phyloP scores from a whole-genome alignment of 306 rosid genomes.

The Phaseolus lunatus region DNA sequence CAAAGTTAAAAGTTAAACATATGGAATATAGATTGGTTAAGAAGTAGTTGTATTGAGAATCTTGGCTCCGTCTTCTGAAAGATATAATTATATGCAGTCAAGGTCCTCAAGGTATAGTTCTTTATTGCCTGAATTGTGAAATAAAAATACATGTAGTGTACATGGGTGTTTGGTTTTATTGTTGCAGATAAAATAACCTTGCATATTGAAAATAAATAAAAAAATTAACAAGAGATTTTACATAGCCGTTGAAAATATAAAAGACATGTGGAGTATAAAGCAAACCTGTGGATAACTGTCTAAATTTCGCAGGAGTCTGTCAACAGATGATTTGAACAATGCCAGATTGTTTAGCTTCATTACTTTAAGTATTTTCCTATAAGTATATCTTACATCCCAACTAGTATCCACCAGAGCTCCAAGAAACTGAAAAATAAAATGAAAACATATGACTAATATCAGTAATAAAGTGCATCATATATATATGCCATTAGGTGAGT shows the following conservation, averaged over 20 bases:
- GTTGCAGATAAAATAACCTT: background rate
- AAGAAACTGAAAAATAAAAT: constrained; percentile 73
- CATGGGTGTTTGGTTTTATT: background rate
- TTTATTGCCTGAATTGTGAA: constrained; percentile 21
- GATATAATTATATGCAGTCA: background rate
- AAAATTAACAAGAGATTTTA: constrained; percentile 28
- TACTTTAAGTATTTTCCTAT: constrained; percentile 68
- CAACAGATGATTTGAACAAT: constrained; percentile 62
- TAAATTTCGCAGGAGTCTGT: constrained; percentile 70
- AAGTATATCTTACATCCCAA: constrained; percentile 61
- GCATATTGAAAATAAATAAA: constrained; percentile 20
- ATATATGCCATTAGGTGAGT: background rate
- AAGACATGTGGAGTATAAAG: constrained; percentile 11
- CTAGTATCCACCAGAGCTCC: constrained; percentile 63
- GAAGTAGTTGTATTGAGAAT: constrained; percentile 5
- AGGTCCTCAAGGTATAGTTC: background rate
- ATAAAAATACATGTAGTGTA: constrained; percentile 18
- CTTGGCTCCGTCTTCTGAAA: constrained; percentile 1
- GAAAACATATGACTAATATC: constrained; percentile 9
- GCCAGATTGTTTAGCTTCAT: constrained; percentile 61
- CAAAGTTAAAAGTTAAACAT: constrained; percentile 23
- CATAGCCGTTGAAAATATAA: constrained; percentile 16
- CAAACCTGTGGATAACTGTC: constrained; percentile 69
- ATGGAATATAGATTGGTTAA: constrained; percentile 16
- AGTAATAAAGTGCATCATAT: constrained; percentile 17